These are phyloP conservation scores for Xylariales sp. DNA, from an alignment of 2,329 filamentous ascomycete species.

Conservation along the genomic window DNA sequence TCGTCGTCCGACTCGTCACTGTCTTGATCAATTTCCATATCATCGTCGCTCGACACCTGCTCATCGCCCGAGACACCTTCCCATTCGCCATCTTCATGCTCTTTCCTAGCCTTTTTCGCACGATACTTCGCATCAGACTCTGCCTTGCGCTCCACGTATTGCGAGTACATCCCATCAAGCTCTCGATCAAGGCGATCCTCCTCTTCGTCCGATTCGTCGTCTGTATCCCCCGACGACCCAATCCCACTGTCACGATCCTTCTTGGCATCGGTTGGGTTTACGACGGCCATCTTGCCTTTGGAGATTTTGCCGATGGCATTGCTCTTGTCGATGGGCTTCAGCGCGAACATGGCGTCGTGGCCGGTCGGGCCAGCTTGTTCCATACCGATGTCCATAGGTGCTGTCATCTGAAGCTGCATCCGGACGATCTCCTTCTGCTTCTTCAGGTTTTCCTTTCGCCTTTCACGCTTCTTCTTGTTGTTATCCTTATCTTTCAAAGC, in stretches of 20 bases:
- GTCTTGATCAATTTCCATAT: constrained; percentile 53
- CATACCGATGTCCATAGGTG: constrained; percentile 91
- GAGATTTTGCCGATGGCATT: constrained; percentile 64
- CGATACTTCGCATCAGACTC: constrained; percentile 80
- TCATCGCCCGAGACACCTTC: constrained; percentile 75
- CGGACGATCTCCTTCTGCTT: constrained; percentile 94
- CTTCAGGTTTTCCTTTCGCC: constrained; percentile 82
- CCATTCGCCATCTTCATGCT: constrained; percentile 84
- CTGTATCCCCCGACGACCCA: constrained; percentile 48
- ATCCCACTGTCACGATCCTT: constrained; percentile 59
- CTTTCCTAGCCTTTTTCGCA: constrained; percentile 81
- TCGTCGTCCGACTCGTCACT: constrained; percentile 60
- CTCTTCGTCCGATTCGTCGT: constrained; percentile 69
- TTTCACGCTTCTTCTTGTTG: constrained; percentile 74
- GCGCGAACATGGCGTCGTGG: constrained; percentile 78
- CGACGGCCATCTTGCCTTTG: constrained; percentile 72
- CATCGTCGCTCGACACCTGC: constrained; percentile 53
- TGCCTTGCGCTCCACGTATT: constrained; percentile 76
- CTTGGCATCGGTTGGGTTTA: constrained; percentile 51
- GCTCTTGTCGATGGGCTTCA: constrained; percentile 76
- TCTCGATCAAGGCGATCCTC: constrained; percentile 79
- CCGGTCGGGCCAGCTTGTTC: constrained; percentile 77
- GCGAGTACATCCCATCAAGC: constrained; percentile 81
- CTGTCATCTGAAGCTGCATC: constrained; percentile 95
- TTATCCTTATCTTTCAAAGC: constrained; percentile 74